These are phyloP conservation scores for Pyropia haitanensis DNA, from an alignment of 23 red algal species.

Conservation along the genomic window DNA sequence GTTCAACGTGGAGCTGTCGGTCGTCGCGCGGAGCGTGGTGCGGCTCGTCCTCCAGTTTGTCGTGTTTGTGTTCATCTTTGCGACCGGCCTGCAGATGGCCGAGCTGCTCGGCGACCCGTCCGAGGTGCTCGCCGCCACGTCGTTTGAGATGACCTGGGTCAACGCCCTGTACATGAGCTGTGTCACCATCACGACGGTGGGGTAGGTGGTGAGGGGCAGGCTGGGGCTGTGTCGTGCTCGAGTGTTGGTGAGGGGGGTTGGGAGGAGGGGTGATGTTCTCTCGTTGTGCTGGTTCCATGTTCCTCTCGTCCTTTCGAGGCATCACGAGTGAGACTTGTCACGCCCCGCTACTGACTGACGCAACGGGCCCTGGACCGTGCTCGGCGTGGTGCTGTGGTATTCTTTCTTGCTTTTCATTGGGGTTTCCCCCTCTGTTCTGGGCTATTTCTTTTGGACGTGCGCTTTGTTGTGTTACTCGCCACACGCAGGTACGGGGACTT, in stretches of 20 bases:
- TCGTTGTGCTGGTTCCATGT: too few relatives aligned
- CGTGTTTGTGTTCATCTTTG: constrained; percentile 65
- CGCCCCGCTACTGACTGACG: too few relatives aligned
- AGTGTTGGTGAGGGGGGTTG: neutral
- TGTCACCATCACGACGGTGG: constrained; percentile 66
- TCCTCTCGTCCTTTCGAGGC: too few relatives aligned
- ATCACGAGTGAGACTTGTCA: too few relatives aligned
- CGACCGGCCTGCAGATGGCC: constrained; percentile 47
- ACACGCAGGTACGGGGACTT: constrained; percentile 45
- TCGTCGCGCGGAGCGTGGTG: constrained; percentile 19
- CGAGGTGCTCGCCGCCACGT: constrained; percentile 29
- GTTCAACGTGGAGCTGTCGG: constrained; percentile 9
- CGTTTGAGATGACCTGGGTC: constrained; percentile 47
- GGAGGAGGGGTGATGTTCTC: too few relatives aligned
- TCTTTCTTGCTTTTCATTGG: too few relatives aligned
- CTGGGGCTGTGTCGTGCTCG: too few relatives aligned
- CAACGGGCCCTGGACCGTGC: too few relatives aligned
- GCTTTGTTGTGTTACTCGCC: too few relatives aligned
- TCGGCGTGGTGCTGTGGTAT: too few relatives aligned
- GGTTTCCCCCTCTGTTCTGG: too few relatives aligned
- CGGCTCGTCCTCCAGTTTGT: constrained; percentile 42
- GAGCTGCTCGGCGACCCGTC: constrained; percentile 52
- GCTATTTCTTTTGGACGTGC: too few relatives aligned
- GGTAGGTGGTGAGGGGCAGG: neutral
- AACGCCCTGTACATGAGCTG: constrained; percentile 72